Conservation (phyloP, 169 alveolate genomes). For the Plasmodium chabaudi region DNA sequence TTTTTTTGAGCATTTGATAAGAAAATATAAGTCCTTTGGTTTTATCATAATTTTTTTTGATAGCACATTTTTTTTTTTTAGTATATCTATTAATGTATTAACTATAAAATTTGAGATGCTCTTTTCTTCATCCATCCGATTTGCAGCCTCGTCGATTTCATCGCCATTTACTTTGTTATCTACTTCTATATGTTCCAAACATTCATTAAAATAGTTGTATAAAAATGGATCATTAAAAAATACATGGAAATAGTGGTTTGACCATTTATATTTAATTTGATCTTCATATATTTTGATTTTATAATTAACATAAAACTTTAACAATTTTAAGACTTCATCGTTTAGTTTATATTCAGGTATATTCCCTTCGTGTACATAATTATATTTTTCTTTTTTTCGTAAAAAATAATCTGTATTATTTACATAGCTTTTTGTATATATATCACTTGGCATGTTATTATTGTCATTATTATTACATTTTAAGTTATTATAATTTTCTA, state of each 20-base stretch:
- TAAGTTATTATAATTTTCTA: conserved; percentile 3
- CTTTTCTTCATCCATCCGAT: conserved; percentile 37
- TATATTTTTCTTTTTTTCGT: conserved; percentile 59
- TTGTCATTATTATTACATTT: not conserved
- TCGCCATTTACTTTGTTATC: no score
- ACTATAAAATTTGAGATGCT: conserved; percentile 66
- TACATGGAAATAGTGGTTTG: conserved; percentile 68
- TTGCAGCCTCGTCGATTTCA: no score
- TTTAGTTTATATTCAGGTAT: conserved; percentile 57
- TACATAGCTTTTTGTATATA: conserved; percentile 68
- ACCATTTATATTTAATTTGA: conserved; percentile 67
- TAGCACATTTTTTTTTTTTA: conserved; percentile 56
- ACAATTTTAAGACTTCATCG: conserved; percentile 28
- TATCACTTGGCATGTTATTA: not conserved
- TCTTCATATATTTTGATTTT: conserved; percentile 74
- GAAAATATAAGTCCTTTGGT: conserved; percentile 57
- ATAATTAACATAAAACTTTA: conserved; percentile 74
- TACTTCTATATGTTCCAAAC: conserved; percentile 20
- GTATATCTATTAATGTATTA: conserved; percentile 51
- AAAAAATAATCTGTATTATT: conserved; percentile 56
- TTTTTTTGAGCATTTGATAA: conserved; percentile 38
- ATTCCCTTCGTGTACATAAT: conserved; percentile 63
- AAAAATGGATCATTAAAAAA: conserved; percentile 74
- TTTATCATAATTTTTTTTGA: conserved; percentile 64
- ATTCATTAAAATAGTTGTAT: conserved; percentile 66